phyloP scores from a whole-genome alignment of 83 land plant species.

The Isoetes engelmannii region DNA sequence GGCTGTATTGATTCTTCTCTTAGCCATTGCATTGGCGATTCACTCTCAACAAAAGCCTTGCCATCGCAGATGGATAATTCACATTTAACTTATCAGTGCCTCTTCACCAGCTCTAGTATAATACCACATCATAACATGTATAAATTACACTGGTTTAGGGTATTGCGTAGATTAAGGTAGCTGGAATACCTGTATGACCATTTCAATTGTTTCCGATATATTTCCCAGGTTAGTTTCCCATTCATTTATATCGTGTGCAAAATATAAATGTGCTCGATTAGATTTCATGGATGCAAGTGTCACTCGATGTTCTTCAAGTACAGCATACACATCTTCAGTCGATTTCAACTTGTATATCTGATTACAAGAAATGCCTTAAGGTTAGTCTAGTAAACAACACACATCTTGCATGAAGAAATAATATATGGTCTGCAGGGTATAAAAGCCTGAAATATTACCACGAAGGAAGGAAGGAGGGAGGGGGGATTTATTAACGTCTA shows the following conservation, averaged over 20 bases:
- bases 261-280: constrained; percentile 27
- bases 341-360: constrained; percentile 29
- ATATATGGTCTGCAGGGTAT: background rate
- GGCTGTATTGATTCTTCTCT: too few species aligned
- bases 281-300: constrained; percentile 30
- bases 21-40: too few species aligned
- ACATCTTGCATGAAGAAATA: background rate
- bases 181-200: constrained; percentile 20
- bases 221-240: constrained; percentile 26
- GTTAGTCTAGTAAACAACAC: background rate
- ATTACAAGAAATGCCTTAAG: background rate
- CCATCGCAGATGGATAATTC: too few species aligned
- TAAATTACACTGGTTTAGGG: too few species aligned
- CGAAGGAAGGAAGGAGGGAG: background rate
- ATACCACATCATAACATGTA: too few species aligned
- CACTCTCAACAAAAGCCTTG: too few species aligned
- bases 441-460: background rate
- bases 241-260: constrained; percentile 28
- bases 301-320: constrained; percentile 30
- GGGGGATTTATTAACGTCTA: background rate
- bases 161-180: too few species aligned
- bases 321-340: constrained; percentile 26
- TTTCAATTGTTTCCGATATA: constrained; percentile 30
- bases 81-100: too few species aligned
- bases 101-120: too few species aligned